Percentiles rank a stretch among this genome's conserved stretches.
phyloP scores from a whole-genome alignment of 2,329 filamentous ascomycete species.

The Polytolypa hystricis region DNA sequence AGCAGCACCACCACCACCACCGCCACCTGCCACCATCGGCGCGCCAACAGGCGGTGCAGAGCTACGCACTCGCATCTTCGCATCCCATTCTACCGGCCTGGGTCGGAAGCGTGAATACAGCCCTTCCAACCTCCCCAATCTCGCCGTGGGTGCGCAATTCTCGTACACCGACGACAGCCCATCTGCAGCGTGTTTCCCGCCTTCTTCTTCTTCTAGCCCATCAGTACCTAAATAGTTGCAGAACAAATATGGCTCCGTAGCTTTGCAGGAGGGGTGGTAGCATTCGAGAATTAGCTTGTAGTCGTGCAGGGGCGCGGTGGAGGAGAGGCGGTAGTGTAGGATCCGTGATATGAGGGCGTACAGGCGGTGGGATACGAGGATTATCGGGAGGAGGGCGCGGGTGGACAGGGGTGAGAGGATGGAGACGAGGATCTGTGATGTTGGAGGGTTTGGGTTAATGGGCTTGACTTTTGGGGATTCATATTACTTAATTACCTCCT shows the following conservation, averaged over 20 bases:
- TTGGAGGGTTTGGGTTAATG: too few species aligned
- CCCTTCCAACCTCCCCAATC: neutral
- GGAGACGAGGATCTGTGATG: slow-evolving; percentile 1
- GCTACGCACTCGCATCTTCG: neutral
- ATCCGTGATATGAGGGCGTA: slow-evolving; percentile 52
- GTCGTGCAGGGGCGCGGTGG: slow-evolving; percentile 46
- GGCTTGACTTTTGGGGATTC: too few species aligned
- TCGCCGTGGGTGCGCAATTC: neutral
- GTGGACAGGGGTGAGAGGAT: slow-evolving; percentile 20
- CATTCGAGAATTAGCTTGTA: slow-evolving; percentile 67
- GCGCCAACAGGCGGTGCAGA: neutral
- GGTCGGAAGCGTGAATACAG: neutral
- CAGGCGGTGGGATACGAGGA: slow-evolving; percentile 51
- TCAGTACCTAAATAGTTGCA: slow-evolving; percentile 58
- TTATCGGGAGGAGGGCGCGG: slow-evolving; percentile 44
- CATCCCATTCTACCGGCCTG: neutral
- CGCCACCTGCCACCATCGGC: neutral
- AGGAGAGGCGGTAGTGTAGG: slow-evolving; percentile 52
- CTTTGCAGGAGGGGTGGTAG: slow-evolving; percentile 59
- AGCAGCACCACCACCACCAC: neutral
- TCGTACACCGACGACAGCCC: neutral
- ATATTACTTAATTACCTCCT: neutral
- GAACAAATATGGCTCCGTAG: slow-evolving; percentile 56
- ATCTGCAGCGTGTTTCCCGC: too few species aligned
- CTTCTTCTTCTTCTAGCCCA: slow-evolving; percentile 35